Conservation (phyloP, 2,329 filamentous ascomycete species). For the Hymenoscyphus linearis region DNA sequence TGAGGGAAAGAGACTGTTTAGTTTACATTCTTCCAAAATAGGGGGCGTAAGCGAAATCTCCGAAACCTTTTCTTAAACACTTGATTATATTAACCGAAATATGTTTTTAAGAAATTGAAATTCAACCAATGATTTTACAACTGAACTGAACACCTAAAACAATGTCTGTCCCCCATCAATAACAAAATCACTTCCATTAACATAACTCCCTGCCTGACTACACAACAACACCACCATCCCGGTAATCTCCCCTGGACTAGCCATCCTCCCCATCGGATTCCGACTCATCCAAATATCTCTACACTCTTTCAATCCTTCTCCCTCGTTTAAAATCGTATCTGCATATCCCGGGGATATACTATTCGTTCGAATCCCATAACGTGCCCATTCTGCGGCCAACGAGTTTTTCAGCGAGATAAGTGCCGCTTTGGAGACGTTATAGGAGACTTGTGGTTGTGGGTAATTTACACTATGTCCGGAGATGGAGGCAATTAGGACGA, state of each 20-base stretch:
- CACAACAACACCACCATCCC: conserved; percentile 57
- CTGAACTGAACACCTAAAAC: too few species aligned
- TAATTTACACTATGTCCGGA: conserved; percentile 65
- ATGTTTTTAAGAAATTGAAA: too few species aligned
- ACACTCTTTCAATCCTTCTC: conserved; percentile 49
- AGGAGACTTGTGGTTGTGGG: conserved; percentile 66
- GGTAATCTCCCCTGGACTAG: conserved; percentile 55
- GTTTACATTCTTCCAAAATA: too few species aligned
- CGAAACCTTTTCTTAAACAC: too few species aligned
- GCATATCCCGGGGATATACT: conserved; percentile 70
- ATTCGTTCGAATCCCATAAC: conserved; percentile 66
- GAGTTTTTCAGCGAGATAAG: conserved; percentile 57
- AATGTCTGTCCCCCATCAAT: conserved; percentile 52
- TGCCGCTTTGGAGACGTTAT: conserved; percentile 68
- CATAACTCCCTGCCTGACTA: conserved; percentile 57
- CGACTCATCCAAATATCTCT: conserved; percentile 51
- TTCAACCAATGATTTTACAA: too few species aligned
- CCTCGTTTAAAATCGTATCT: conserved; percentile 57
- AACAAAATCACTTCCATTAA: conserved; percentile 54
- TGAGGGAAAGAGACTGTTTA: too few species aligned
- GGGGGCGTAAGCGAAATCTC: too few species aligned
- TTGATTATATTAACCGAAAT: too few species aligned
- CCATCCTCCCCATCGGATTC: conserved; percentile 63
- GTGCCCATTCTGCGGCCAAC: conserved; percentile 68
- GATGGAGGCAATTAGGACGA: conserved; percentile 63